Conservation (phyloP, 2,329 filamentous ascomycete species). For the Sporothrix protearum region DNA sequence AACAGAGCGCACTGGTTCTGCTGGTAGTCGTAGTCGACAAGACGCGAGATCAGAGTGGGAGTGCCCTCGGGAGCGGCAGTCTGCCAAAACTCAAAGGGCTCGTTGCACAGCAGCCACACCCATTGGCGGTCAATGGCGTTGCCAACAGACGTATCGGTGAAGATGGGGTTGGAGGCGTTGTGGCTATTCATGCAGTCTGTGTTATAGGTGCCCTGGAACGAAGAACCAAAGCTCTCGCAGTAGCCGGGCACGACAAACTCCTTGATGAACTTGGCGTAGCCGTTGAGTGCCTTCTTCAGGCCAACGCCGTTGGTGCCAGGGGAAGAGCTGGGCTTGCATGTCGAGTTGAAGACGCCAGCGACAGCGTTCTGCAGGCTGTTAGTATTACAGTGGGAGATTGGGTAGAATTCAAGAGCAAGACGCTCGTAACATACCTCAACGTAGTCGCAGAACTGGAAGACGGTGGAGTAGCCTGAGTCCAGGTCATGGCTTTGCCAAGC, state of each 20-base stretch:
- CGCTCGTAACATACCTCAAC: slow-evolving; percentile 35
- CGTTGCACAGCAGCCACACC: slow-evolving; percentile 56
- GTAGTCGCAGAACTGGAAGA: slow-evolving; percentile 50
- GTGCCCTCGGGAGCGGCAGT: slow-evolving; percentile 44
- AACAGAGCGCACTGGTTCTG: slow-evolving; percentile 45
- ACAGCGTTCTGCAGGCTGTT: slow-evolving; percentile 36
- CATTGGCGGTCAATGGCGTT: slow-evolving; percentile 51
- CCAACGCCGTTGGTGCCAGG: slow-evolving; percentile 51
- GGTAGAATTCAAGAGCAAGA: not conserved
- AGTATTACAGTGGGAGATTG: not conserved
- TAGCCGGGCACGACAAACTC: slow-evolving; percentile 39
- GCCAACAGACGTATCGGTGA: slow-evolving; percentile 37
- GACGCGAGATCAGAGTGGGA: slow-evolving; percentile 43
- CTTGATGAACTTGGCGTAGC: slow-evolving; percentile 49
- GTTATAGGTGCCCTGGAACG: slow-evolving; percentile 40
- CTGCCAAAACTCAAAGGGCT: slow-evolving; percentile 42
- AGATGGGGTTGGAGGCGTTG: slow-evolving; percentile 44
- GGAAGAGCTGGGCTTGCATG: slow-evolving; percentile 30
- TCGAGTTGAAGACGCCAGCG: slow-evolving; percentile 40
- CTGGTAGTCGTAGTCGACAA: slow-evolving; percentile 40
- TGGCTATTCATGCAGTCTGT: slow-evolving; percentile 46
- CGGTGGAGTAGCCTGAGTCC: slow-evolving; percentile 44
- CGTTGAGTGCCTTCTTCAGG: slow-evolving; percentile 46
- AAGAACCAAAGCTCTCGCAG: slow-evolving; percentile 46
- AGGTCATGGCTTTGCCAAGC: slow-evolving; percentile 55